Base-by-base conservation (phyloP, 2,329 filamentous ascomycete species). In the Verticillium nubilum region DNA sequence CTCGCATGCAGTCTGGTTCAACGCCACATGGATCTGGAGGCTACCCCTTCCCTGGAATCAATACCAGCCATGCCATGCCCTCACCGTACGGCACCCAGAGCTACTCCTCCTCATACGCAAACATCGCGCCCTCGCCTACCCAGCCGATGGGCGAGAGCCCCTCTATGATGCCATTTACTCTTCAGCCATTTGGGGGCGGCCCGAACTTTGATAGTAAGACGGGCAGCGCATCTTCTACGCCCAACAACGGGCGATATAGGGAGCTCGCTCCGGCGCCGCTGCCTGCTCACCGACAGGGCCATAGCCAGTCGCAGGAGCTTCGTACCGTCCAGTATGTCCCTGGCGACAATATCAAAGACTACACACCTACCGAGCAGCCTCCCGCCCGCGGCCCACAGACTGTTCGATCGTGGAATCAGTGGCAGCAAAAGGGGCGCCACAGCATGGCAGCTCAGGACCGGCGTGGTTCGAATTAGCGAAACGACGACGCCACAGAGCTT, bases 241-340 rank as follows among this genome's bases (percentile, higher is more conserved):
- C 62, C 5, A 64, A 58, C 35, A 65, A 62, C 31, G 54, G 23
- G 66, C 68, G 15, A 64, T 85, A 84, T 66, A 78, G 83, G 53
- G 85, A 84, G 69, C 79, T 86, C 42, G 82, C 85, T 62, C 83
- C 83, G 10, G 83, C 83, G 0, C 83, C 83, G 0, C 76, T 83
- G 26, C 78, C 81, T 6, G 75, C 81, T 29, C 82, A 83, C 66
- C 71, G 78, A 13, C 75, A 77, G 52, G 76, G 76, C 61, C 80
- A 77, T 68, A 67, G 71, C 6, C 73, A 73, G 59, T 79, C 78
- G 65, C 76, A 78, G 17, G 82, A 85, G 64, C 74, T 86, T n/a
- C 80, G 83, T 59, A 84, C 84, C 4, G 82, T 85, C 3, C 80
- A 80, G 37, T 86, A 86, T 63, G 76, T 81, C 60, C 78, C 80